phyloP scores from a whole-genome alignment of 371 early-diverging fungal species.

The Zopfochytrium polystomum region DNA sequence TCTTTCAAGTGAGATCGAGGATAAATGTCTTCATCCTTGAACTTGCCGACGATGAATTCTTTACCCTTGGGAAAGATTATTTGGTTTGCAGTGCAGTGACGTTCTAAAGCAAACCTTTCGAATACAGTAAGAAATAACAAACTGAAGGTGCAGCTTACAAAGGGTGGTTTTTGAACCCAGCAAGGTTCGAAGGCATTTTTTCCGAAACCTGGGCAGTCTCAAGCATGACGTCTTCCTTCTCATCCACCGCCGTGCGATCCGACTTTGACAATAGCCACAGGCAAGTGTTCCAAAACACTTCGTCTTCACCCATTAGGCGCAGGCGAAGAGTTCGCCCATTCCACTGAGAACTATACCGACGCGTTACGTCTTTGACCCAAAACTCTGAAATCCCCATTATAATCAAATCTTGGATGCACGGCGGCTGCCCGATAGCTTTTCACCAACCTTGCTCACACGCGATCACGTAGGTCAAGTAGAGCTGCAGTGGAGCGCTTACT shows the following conservation, averaged over 20 bases:
- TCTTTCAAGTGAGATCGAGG: conserved; percentile 50
- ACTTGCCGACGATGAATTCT: conserved; percentile 65
- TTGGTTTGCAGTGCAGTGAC: conserved; percentile 76
- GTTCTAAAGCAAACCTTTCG: conserved; percentile 66
- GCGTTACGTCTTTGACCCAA: conserved; percentile 60
- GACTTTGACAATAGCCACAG: conserved; percentile 38
- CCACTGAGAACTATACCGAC: conserved; percentile 61
- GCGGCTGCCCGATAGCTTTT: too few relatives aligned
- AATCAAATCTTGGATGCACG: too few relatives aligned
- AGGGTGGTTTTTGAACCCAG: conserved; percentile 76
- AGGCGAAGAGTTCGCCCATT: conserved; percentile 52
- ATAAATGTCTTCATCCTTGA: conserved; percentile 72
- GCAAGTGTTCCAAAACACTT: conserved; percentile 53
- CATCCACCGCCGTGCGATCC: conserved; percentile 2
- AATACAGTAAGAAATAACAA: not conserved
- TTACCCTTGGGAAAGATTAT: conserved; percentile 60
- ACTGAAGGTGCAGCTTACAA: conserved; percentile 47
- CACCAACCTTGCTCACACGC: conserved; percentile 51
- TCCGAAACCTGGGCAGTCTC: conserved; percentile 36
- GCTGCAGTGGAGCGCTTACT: conserved; percentile 15
- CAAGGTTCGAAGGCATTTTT: conserved; percentile 75
- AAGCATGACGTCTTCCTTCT: conserved; percentile 12
- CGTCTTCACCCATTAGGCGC: conserved; percentile 49
- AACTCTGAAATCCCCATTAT: not conserved
- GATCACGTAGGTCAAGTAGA: conserved; percentile 56